Evolutionary conservation across 495 filamentous ascomycete species (phyloP), one percentile per base, ranked within the genome.

Genomic region (Penicillium subrubescens): DNA sequence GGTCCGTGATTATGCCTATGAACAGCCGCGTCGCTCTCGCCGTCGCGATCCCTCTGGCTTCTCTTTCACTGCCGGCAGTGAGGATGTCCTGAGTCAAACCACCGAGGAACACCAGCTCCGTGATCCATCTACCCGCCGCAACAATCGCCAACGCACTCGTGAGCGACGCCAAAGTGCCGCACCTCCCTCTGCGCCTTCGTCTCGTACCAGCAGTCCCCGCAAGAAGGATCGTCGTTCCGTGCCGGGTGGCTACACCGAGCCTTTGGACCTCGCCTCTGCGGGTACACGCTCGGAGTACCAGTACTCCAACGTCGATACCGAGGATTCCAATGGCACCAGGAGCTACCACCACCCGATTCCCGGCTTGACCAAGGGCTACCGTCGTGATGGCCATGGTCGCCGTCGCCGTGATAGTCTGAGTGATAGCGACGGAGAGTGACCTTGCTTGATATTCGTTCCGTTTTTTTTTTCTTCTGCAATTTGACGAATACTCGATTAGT

Each of bases 261-360:
- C 83, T 1, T 61, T 85, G 17, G 82, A 83, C 62, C 78, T 84
- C 57, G 82, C 68, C 61, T 83, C 77, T 65, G 78, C 74, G 0
- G 72, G 75, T 29, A 70, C 79, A 33, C 73, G 79, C 21, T 83
- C 81, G 41, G 72, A 82, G 63, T 76, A 77, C 69, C 77, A 83
- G 76, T 76, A 80, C 51, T 80, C 77, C n/a, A 81, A 77, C 39
- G 79, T 80, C 10, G 83, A 79, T 8, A 82, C 84, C 8, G 84
- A 85, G 57, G 85, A 86, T 61, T 73, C 85, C 14, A 34, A 56
- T 17, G 92, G 92, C 25, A 95, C 92, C 21, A 93, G 91, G 81
- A 87, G 84, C 53, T 97, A 97, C 73, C 86, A 84, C 63, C 91
- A 94, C 74, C 82, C 88, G 1, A 92, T 94, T 66, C 91, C 92